Base-by-base conservation (phyloP, 1,284 basidiomycete species). In the Xerocomus nothofagi region DNA sequence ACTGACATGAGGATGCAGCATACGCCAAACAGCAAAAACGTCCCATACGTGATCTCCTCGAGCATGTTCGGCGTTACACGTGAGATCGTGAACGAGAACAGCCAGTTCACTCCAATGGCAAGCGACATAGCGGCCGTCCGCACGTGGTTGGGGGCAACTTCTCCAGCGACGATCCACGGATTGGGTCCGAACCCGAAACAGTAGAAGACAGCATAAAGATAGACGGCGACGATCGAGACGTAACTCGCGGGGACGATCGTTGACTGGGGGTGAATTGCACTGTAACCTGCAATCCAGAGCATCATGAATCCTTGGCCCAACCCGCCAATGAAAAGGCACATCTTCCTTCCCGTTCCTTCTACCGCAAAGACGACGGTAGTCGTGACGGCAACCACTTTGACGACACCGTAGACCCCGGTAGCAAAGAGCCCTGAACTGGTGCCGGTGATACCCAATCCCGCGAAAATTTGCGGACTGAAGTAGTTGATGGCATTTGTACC, bases 401-500 rank as follows among this genome's bases (percentile, higher is more conserved):
- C 80, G 44, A 81, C 71, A 50, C 81, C 81, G 57, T 83, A 84
- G 40, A 84, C 72, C 45, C 81, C 81, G 0, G 81, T 83, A 3
- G 83, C 80, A 50, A 84, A 76, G 10, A 85, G 70, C 23, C 70
- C 72, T 3, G 76, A 73, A 15, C 67, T 74, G 26, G 72, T 73
- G 2, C 81, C 79, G 1, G 68, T 71, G 46, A 85, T 74, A 12
- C 81, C 80, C 39, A 88, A 73, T 17, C 73, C 71, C 20, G 72
- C 70, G 57, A 81, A 79, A 38, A 81, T 80, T 32, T 71, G 57
- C 0, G 76, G 76, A 51, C 72, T 74, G 49, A 73, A 77, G 65
- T 85, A 84, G 53, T 80, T 78, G 66, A 84, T 79, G 0, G 77
- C 74, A 57, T 84, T 83, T 39, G 81, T 80, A 8, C 82, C 82